Conservation (phyloP, 352 stramenopile genomes). For the Globisporangium barbulae region DNA sequence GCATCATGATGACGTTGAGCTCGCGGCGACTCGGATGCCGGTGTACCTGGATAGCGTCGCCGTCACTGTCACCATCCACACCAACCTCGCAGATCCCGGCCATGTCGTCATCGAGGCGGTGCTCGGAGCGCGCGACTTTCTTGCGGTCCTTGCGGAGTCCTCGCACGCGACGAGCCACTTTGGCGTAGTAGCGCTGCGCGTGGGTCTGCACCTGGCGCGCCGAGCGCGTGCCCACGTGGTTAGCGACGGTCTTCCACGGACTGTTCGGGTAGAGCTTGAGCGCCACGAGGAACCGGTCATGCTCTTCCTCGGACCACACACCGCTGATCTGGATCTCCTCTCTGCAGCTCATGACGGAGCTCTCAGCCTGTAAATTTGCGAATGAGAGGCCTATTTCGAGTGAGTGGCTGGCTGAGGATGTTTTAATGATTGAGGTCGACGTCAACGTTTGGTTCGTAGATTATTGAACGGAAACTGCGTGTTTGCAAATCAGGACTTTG, state of each 20-base stretch:
- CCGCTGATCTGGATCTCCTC: not conserved
- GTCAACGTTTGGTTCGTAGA: too few species aligned
- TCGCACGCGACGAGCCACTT: constrained; percentile 35
- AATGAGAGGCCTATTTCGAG: too few species aligned
- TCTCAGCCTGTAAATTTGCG: too few species aligned
- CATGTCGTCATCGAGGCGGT: constrained; percentile 41
- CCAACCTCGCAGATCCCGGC: not conserved
- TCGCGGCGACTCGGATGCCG: not conserved
- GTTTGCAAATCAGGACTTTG: not conserved
- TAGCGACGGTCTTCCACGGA: constrained; percentile 31
- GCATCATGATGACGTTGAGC: constrained; percentile 1
- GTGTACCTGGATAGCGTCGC: not conserved
- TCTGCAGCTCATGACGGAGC: too few species aligned
- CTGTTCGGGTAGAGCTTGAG: constrained; percentile 32
- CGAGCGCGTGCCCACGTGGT: constrained; percentile 27
- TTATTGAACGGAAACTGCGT: not conserved
- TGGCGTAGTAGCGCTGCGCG: constrained; percentile 9
- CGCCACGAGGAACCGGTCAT: constrained; percentile 32
- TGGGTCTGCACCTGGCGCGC: constrained; percentile 55
- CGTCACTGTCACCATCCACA: not conserved
- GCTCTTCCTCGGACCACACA: constrained; percentile 23
- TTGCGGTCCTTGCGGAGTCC: constrained; percentile 57
- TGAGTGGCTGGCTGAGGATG: too few species aligned
- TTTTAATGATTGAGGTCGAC: too few species aligned
- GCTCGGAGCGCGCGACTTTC: constrained; percentile 38